Percentiles rank a stretch among this genome's conserved stretches.
phyloP scores from a whole-genome alignment of 2,329 filamentous ascomycete species.

The Fusarium solani-melongenae region DNA sequence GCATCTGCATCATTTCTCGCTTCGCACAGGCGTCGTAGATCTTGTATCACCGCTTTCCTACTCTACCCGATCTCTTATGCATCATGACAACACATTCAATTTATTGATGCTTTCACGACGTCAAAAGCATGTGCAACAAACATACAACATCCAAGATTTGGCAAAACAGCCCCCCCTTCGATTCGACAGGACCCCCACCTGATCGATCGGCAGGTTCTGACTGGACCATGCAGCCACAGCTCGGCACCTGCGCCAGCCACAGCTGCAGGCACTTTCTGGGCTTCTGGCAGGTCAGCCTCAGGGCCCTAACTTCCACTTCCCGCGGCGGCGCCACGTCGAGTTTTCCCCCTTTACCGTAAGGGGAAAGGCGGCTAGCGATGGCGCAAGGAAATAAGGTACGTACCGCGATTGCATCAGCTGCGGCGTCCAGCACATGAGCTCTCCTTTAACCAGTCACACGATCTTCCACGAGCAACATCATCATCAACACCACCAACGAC shows the following conservation, averaged over 20 bases:
- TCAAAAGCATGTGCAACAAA: not conserved
- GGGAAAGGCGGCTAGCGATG: not conserved
- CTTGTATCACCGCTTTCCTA: not conserved
- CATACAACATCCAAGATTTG: not conserved
- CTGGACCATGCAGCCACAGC: constrained; percentile 35
- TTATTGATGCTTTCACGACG: not conserved
- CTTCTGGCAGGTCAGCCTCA: not conserved
- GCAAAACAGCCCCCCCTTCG: not conserved
- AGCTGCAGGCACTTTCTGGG: constrained; percentile 11
- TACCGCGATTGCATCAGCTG: constrained; percentile 32
- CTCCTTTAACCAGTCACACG: constrained; percentile 22
- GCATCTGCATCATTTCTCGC: not conserved
- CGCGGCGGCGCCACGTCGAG: not conserved
- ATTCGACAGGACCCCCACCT: not conserved
- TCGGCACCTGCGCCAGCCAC: constrained; percentile 27
- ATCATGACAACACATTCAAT: not conserved
- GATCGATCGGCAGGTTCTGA: constrained; percentile 9
- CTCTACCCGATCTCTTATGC: constrained; percentile 1
- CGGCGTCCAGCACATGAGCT: constrained; percentile 23
- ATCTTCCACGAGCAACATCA: constrained; percentile 12
- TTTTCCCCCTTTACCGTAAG: not conserved
- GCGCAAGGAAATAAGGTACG: constrained; percentile 9
- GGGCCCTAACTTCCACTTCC: not conserved
- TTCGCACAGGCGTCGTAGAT: not conserved
- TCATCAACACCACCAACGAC: constrained; percentile 2